A percentile compares a stretch with the other conserved stretches of the same genome.
phyloP scores from a whole-genome alignment of 2,329 filamentous ascomycete genomes.

The Arthrobotrys conoides region DNA sequence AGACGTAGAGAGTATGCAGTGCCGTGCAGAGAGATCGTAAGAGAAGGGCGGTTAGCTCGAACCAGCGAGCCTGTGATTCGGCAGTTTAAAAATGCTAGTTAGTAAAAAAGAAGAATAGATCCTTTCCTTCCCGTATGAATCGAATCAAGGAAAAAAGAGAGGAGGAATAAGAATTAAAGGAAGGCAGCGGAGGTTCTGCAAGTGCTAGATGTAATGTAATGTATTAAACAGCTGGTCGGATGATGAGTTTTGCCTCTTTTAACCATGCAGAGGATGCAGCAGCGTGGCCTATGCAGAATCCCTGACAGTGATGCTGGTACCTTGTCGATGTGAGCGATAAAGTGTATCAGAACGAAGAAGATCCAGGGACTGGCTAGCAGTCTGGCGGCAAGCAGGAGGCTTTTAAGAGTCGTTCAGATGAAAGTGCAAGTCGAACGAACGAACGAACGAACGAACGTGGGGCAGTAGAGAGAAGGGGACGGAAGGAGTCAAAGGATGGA shows the following conservation, averaged over 20 bases:
- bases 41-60: slow-evolving; percentile 50
- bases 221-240: slow-evolving; percentile 7
- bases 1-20: slow-evolving; percentile 45
- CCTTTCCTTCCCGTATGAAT: slow-evolving; percentile 6
- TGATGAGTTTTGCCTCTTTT: slow-evolving; percentile 50
- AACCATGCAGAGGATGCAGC: slow-evolving; percentile 32
- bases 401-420: background rate
- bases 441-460: no score
- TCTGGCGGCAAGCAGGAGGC: slow-evolving; percentile 26
- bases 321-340: slow-evolving; percentile 56
- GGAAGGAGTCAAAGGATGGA: slow-evolving; percentile 41
- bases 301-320: slow-evolving; percentile 37
- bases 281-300: slow-evolving; percentile 29
- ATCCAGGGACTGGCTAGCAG: slow-evolving; percentile 15
- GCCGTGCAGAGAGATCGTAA: slow-evolving; percentile 38
- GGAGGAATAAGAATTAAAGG: background rate
- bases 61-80: slow-evolving; percentile 56
- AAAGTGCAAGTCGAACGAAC: no score
- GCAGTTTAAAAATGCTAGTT: slow-evolving; percentile 23
- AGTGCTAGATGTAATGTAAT: background rate
- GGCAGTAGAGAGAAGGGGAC: background rate
- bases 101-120: slow-evolving; percentile 22
- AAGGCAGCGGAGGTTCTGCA: slow-evolving; percentile 21
- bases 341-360: slow-evolving; percentile 25
- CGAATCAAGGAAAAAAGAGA: background rate